phyloP scores from a whole-genome alignment of 1,139 yeast genomes.

The Candida sanyaensis region DNA sequence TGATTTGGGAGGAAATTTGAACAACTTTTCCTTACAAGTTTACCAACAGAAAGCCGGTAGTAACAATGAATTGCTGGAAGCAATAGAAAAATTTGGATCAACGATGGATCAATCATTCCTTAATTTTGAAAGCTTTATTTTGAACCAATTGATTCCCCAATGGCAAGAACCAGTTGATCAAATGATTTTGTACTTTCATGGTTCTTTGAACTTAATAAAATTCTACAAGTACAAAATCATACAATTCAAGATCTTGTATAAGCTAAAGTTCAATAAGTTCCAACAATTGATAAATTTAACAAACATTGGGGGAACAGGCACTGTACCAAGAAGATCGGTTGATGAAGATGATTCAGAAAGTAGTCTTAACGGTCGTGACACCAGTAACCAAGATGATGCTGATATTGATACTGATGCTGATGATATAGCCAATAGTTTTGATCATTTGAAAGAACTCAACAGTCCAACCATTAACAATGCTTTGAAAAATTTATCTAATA shows the following conservation, averaged over 20 bases:
- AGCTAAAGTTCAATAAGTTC: slow-evolving; percentile 40
- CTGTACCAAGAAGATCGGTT: slow-evolving; percentile 1
- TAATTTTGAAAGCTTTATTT: slow-evolving; percentile 40
- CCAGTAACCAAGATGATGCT: slow-evolving; percentile 9
- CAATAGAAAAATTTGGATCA: slow-evolving; percentile 49
- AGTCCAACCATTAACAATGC: slow-evolving; percentile 46
- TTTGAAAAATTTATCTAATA: slow-evolving; percentile 28
- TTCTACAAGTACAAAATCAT: slow-evolving; percentile 49
- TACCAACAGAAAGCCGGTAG: slow-evolving; percentile 25
- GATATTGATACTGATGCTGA: slow-evolving; percentile 8
- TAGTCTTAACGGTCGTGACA: slow-evolving; percentile 12
- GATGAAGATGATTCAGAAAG: slow-evolving; percentile 1
- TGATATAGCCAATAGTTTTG: slow-evolving; percentile 16
- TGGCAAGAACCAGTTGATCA: slow-evolving; percentile 52
- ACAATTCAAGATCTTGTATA: slow-evolving; percentile 44
- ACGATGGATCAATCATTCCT: slow-evolving; percentile 45
- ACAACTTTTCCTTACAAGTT: slow-evolving; percentile 48
- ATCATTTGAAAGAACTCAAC: slow-evolving; percentile 35
- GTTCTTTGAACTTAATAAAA: slow-evolving; percentile 40
- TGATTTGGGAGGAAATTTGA: slow-evolving; percentile 49
- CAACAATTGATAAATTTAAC: slow-evolving; percentile 38
- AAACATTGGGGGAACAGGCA: slow-evolving; percentile 11
- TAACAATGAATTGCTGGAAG: slow-evolving; percentile 30
- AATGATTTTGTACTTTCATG: slow-evolving; percentile 39
- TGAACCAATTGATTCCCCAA: slow-evolving; percentile 37